Percentiles rank a stretch among this genome's conserved stretches.
Conservation (phyloP, 2,329 filamentous ascomycete genomes). For the Cryphonectria nitschkei region DNA sequence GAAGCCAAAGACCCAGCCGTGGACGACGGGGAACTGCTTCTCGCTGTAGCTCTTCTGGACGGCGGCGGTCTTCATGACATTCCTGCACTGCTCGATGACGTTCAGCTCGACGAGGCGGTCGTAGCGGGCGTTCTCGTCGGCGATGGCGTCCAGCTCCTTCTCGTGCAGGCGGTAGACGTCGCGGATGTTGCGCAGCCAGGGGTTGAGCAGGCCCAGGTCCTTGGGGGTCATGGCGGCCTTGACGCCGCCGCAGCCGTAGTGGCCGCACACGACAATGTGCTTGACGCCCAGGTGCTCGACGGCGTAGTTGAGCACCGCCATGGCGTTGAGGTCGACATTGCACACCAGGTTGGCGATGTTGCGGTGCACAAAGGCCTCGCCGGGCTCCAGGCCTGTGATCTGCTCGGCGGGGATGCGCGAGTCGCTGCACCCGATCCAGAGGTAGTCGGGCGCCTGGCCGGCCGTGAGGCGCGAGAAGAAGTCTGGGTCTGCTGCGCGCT, state of each 20-base stretch:
- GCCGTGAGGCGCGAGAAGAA: constrained; percentile 68
- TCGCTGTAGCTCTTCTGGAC: constrained; percentile 73
- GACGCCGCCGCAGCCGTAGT: constrained; percentile 79
- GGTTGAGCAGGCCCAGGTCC: constrained; percentile 72
- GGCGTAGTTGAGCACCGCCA: constrained; percentile 85
- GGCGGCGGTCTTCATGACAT: constrained; percentile 77
- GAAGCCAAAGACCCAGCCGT: constrained; percentile 76
- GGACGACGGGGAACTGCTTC: constrained; percentile 69
- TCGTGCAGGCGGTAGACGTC: constrained; percentile 76
- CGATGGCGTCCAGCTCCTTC: constrained; percentile 67
- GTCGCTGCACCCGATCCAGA: constrained; percentile 92
- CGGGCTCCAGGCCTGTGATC: constrained; percentile 80
- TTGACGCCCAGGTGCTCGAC: constrained; percentile 80
- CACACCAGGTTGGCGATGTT: constrained; percentile 92
- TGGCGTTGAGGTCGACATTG: constrained; percentile 77
- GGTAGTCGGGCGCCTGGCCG: constrained; percentile 71
- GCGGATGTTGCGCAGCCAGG: constrained; percentile 74
- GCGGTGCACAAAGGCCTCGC: constrained; percentile 91
- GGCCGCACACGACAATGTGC: constrained; percentile 79
- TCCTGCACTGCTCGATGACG: constrained; percentile 76
- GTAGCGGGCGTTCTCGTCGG: constrained; percentile 62
- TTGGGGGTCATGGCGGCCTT: constrained; percentile 74
- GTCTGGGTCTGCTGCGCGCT: constrained; percentile 60
- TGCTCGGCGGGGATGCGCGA: constrained; percentile 90
- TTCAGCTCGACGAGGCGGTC: constrained; percentile 82